Conservation (phyloP, 2,329 filamentous ascomycete genomes). For the Fusarium beomiforme region DNA sequence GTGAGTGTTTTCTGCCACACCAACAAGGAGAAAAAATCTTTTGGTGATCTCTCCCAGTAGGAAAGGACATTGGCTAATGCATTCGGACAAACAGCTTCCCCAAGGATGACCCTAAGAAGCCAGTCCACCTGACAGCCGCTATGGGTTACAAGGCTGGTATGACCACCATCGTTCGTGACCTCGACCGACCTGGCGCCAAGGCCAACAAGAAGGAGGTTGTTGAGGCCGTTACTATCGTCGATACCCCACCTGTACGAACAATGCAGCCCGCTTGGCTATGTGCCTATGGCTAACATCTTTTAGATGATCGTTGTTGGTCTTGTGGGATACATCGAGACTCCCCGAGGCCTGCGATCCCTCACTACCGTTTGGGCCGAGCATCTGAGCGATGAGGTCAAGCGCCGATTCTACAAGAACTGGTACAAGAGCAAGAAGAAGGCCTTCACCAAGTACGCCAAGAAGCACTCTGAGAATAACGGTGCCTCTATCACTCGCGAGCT, state of each 20-base stretch:
- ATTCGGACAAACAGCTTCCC: slow-evolving; percentile 77
- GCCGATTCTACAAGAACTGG: slow-evolving; percentile 99
- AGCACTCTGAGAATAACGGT: slow-evolving; percentile 94
- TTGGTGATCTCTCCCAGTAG: neutral
- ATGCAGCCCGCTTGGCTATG: slow-evolving; percentile 82
- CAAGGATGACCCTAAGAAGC: slow-evolving; percentile 99
- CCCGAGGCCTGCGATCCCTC: slow-evolving; percentile 98
- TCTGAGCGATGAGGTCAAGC: slow-evolving; percentile 97
- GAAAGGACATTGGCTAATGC: slow-evolving; percentile 40
- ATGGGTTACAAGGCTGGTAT: slow-evolving; percentile 99
- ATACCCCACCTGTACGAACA: slow-evolving; percentile 95
- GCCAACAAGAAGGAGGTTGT: slow-evolving; percentile 99
- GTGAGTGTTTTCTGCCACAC: slow-evolving; percentile 64
- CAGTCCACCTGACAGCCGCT: slow-evolving; percentile 95
- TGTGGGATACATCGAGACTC: slow-evolving; percentile 99
- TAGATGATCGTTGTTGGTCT: slow-evolving; percentile 99
- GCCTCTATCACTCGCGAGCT: slow-evolving; percentile 94
- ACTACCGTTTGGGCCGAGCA: slow-evolving; percentile 99
- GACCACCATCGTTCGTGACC: slow-evolving; percentile 99
- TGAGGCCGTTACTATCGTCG: slow-evolving; percentile 87
- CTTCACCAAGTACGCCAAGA: slow-evolving; percentile 99
- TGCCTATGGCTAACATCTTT: slow-evolving; percentile 77
- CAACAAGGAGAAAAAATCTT: neutral
- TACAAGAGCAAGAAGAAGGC: slow-evolving; percentile 99
- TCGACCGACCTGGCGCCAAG: slow-evolving; percentile 99